Conservation (phyloP, 805 yeast genomes). For the Saturnispora quitensis region DNA sequence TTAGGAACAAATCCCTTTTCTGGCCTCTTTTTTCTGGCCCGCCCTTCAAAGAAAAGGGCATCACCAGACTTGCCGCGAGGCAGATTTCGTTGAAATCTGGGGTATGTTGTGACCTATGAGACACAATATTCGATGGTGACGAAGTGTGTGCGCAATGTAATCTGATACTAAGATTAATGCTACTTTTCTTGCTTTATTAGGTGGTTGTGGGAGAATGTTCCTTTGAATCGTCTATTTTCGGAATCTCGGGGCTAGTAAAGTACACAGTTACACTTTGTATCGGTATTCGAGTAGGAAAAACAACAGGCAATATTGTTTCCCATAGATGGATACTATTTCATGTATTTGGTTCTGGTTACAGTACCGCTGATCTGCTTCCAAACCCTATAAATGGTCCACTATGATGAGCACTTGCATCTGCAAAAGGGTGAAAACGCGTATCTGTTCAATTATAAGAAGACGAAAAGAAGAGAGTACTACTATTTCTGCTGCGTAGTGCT, state of each 20-base stretch:
- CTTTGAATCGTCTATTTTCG: too few relatives aligned
- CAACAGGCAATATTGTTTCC: too few relatives aligned
- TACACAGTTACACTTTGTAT: too few relatives aligned
- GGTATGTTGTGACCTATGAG: background rate
- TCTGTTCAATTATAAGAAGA: background rate
- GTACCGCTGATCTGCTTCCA: background rate
- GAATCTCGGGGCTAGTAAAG: too few relatives aligned
- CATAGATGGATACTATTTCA: too few relatives aligned
- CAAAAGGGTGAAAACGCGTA: background rate
- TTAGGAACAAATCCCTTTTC: background rate
- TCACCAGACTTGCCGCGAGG: background rate
- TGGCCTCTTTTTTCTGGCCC: background rate
- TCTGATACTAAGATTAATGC: background rate
- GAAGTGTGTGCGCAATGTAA: background rate
- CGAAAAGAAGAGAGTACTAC: too few relatives aligned
- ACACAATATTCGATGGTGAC: background rate
- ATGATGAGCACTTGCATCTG: background rate
- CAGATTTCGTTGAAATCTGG: background rate
- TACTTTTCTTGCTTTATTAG: background rate
- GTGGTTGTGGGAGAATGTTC: background rate
- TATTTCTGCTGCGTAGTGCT: too few relatives aligned
- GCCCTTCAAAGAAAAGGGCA: background rate
- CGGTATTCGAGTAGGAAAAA: too few relatives aligned
- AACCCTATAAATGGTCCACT: background rate
- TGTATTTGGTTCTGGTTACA: too few relatives aligned